Evolutionary conservation across 2,329 filamentous ascomycete genomes (phyloP).

Genomic region (Plenodomus lindquistii): DNA sequence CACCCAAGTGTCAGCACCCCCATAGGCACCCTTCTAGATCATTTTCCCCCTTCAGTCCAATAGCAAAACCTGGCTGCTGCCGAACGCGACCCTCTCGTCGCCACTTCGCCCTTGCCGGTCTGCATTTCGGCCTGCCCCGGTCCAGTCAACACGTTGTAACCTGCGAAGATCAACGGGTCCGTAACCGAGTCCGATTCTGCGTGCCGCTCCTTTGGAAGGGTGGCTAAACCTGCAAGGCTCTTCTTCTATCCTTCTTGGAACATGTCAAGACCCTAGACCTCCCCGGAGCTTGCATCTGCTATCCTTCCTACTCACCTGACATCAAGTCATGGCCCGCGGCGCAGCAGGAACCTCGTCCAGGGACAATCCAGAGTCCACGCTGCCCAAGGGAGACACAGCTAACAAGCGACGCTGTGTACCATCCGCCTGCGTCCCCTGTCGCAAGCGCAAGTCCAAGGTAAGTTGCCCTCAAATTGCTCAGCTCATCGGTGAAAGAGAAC

Average conservation of each 20-base stretch:
- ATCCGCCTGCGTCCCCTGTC: slow-evolving; percentile 54
- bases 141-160: slow-evolving; percentile 3
- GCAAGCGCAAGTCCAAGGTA: slow-evolving; percentile 56
- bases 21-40: background rate
- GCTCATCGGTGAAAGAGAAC: background rate
- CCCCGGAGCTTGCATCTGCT: slow-evolving; percentile 24
- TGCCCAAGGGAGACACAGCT: slow-evolving; percentile 25
- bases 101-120: slow-evolving; percentile 1
- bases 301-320: slow-evolving; percentile 9
- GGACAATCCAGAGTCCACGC: slow-evolving; percentile 22
- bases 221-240: slow-evolving; percentile 12
- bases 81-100: background rate
- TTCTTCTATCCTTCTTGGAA: slow-evolving; percentile 6
- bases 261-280: slow-evolving; percentile 20
- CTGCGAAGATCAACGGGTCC: slow-evolving; percentile 16
- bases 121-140: background rate
- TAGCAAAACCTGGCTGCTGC: background rate
- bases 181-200: slow-evolving; percentile 6
- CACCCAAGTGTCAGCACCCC: background rate
- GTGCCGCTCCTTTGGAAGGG: slow-evolving; percentile 2
- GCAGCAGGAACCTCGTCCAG: slow-evolving; percentile 22
- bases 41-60: background rate
- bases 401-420: slow-evolving; percentile 43
- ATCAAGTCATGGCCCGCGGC: slow-evolving; percentile 35
- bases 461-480: slow-evolving; percentile 7